A percentile compares a stretch with the other conserved stretches of the same genome.
These are phyloP conservation scores for Colletotrichum tropicale DNA, from an alignment of 2,329 filamentous ascomycete genomes.

Conservation along the genomic window DNA sequence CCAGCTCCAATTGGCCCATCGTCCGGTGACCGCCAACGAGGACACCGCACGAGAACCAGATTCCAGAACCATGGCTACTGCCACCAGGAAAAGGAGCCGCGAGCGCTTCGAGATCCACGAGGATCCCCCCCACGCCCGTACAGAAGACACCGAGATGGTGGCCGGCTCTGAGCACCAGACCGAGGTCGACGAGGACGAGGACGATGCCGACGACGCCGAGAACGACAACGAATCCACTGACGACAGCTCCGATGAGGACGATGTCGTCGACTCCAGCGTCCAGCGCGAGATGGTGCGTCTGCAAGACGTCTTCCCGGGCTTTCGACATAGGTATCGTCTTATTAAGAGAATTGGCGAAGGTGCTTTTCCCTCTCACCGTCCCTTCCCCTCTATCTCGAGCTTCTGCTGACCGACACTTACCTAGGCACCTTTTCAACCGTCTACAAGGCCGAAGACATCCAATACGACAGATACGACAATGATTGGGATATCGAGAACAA, in stretches of 20 bases:
- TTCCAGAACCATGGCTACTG: constrained; percentile 9
- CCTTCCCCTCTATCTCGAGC: constrained; percentile 9
- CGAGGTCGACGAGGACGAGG: constrained; percentile 42
- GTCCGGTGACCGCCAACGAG: constrained; percentile 10
- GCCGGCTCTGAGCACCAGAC: constrained; percentile 42
- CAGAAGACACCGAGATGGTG: constrained; percentile 56
- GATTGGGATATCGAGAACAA: constrained; percentile 80
- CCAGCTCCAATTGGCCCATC: constrained; percentile 13
- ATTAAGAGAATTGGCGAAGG: constrained; percentile 98
- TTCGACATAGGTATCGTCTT: constrained; percentile 82
- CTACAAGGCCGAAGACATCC: constrained; percentile 95
- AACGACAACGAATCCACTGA: constrained; percentile 44
- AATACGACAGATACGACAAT: constrained; percentile 83
- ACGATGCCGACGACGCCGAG: constrained; percentile 38
- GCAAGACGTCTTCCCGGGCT: constrained; percentile 80
- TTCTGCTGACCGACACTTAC: constrained; percentile 12
- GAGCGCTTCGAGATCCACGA: constrained; percentile 54
- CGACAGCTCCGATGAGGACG: constrained; percentile 62
- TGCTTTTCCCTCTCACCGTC: constrained; percentile 38
- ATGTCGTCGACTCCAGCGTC: constrained; percentile 69
- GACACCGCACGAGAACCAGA: background rate
- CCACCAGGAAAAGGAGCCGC: constrained; percentile 27
- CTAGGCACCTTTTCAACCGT: constrained; percentile 96
- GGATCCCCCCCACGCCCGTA: constrained; percentile 43
- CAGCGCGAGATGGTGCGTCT: constrained; percentile 88